A percentile compares a stretch with the other conserved stretches of the same genome.
Conservation (phyloP, 1,284 basidiomycete species). For the Rhizoctonia solani region DNA sequence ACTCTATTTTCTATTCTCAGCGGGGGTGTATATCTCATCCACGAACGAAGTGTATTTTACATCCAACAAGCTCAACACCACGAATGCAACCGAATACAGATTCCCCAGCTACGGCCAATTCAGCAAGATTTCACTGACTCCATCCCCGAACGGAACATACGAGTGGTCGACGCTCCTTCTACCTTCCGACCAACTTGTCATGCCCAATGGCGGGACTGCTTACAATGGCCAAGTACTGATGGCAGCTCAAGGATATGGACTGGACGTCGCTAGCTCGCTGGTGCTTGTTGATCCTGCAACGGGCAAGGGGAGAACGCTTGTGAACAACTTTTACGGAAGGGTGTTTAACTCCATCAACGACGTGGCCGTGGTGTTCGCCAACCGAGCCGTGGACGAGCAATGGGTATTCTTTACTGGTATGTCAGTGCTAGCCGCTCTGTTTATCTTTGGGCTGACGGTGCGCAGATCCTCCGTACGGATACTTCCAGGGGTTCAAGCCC, state of each 20-base stretch:
- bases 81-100: background rate
- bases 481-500: slow-evolving; percentile 65
- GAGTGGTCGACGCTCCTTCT: slow-evolving; percentile 5
- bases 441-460: slow-evolving; percentile 3
- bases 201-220: slow-evolving; percentile 26
- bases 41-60: slow-evolving; percentile 28
- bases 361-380: slow-evolving; percentile 63
- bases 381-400: slow-evolving; percentile 51
- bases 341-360: slow-evolving; percentile 86
- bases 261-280: slow-evolving; percentile 12
- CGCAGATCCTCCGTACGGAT: slow-evolving; percentile 55
- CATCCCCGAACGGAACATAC: background rate
- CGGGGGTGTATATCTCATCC: slow-evolving; percentile 8
- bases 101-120: slow-evolving; percentile 13
- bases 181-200: slow-evolving; percentile 3
- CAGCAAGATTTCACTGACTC: slow-evolving; percentile 27
- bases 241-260: slow-evolving; percentile 15
- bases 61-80: background rate
- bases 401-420: slow-evolving; percentile 69
- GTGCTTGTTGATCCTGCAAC: slow-evolving; percentile 16
- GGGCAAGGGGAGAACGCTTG: slow-evolving; percentile 48
- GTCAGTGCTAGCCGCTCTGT: slow-evolving; percentile 33
- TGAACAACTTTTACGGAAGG: slow-evolving; percentile 70
- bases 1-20: background rate
- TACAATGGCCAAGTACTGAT: slow-evolving; percentile 29